Evolutionary conservation across 768 basidiomycete species (phyloP).

Genomic region (Lentinula raphanica): DNA sequence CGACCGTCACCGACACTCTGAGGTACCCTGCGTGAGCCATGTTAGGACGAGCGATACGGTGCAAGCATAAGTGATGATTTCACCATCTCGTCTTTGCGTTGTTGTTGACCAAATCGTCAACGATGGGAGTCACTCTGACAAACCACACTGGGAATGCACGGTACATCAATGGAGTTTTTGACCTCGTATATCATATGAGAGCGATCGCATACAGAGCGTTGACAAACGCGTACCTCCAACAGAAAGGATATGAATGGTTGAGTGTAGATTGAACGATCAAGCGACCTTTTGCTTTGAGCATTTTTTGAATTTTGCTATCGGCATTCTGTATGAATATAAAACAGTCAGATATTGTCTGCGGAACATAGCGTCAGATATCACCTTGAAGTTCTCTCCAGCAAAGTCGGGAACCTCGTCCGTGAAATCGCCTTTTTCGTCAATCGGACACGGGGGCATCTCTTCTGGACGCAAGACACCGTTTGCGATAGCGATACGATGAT

Average conservation of each 20-base stretch:
- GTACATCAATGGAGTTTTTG: slow-evolving; percentile 92
- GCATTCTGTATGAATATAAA: slow-evolving; percentile 63
- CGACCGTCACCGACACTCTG: slow-evolving; percentile 84
- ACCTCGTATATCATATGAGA: slow-evolving; percentile 40
- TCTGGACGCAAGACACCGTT: slow-evolving; percentile 80
- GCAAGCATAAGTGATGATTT: slow-evolving; percentile 10
- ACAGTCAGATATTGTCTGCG: not conserved
- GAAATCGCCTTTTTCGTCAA: slow-evolving; percentile 86
- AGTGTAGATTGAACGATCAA: slow-evolving; percentile 84
- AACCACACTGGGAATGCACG: slow-evolving; percentile 97
- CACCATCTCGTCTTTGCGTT: slow-evolving; percentile 90
- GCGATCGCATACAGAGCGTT: not conserved
- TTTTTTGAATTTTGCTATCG: slow-evolving; percentile 91
- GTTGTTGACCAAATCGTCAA: slow-evolving; percentile 83
- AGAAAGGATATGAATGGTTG: slow-evolving; percentile 93
- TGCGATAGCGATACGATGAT: slow-evolving; percentile 87
- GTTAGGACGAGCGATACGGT: not conserved
- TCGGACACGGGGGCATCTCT: slow-evolving; percentile 94
- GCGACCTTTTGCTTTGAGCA: slow-evolving; percentile 80
- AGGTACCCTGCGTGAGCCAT: slow-evolving; percentile 67
- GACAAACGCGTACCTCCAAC: slow-evolving; percentile 71
- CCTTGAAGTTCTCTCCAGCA: slow-evolving; percentile 86
- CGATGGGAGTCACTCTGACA: slow-evolving; percentile 78
- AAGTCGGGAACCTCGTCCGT: slow-evolving; percentile 89
- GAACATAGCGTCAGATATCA: slow-evolving; percentile 16